These are phyloP conservation scores for Zizania palustris DNA, from an alignment of 202 grass and related monocot species.

Conservation along the genomic window DNA sequence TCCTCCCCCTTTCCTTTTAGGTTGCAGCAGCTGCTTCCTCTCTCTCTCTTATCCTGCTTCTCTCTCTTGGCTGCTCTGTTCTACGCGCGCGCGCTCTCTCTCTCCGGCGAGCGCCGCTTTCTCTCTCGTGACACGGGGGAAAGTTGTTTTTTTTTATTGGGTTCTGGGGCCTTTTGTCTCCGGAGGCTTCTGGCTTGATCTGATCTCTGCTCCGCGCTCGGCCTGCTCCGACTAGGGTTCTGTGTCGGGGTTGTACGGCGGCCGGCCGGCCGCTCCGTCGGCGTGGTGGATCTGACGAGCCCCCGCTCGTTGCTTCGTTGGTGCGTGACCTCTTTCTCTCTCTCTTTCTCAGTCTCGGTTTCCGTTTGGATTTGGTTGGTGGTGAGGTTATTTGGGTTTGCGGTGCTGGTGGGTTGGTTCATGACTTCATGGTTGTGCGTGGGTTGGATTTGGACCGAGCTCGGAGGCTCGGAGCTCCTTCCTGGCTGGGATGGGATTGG, in stretches of 20 bases:
- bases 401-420: not conserved
- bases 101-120: too few species aligned
- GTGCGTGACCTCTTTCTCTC: not conserved
- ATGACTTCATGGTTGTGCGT: not conserved
- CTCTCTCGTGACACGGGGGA: not conserved
- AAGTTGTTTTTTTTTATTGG: constrained; percentile 7
- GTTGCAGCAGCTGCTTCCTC: not conserved
- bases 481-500: not conserved
- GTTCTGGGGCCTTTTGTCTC: constrained; percentile 11
- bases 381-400: not conserved
- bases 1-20: not conserved
- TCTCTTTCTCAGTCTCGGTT: not conserved
- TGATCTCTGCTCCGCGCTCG: not conserved
- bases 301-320: not conserved
- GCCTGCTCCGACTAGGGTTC: not conserved
- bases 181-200: constrained; percentile 8
- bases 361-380: not conserved
- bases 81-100: too few species aligned
- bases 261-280: not conserved
- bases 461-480: too few species aligned
- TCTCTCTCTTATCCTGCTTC: not conserved
- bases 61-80: not conserved
- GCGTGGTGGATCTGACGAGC: constrained; percentile 38
- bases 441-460: not conserved
- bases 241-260: too few species aligned